Conservation (phyloP, 805 yeast species). For the Teunomyces gatunensis region DNA sequence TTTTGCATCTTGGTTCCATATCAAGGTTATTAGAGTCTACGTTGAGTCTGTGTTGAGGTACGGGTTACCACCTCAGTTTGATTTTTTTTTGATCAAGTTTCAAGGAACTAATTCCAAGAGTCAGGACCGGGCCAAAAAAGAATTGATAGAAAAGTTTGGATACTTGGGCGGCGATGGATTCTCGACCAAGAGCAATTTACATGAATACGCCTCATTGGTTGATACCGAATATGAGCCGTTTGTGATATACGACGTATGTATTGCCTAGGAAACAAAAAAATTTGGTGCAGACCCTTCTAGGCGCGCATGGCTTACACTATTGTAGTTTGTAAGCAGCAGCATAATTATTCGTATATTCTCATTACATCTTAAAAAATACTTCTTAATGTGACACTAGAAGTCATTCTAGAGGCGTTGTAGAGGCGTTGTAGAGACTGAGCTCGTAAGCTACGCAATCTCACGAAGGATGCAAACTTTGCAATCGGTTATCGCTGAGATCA, state of each 20-base stretch:
- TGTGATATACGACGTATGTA: slow-evolving; percentile 62
- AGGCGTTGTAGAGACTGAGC: no score
- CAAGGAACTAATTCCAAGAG: slow-evolving; percentile 33
- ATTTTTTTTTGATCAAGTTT: slow-evolving; percentile 48
- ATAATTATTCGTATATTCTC: not conserved
- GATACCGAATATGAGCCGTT: slow-evolving; percentile 97
- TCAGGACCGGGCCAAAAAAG: slow-evolving; percentile 59
- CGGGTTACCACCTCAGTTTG: slow-evolving; percentile 93
- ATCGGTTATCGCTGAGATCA: no score
- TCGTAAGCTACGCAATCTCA: no score
- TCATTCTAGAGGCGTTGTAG: no score
- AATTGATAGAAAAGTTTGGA: slow-evolving; percentile 73
- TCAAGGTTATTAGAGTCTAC: slow-evolving; percentile 80
- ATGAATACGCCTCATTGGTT: slow-evolving; percentile 87
- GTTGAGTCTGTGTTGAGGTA: slow-evolving; percentile 94
- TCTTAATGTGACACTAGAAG: not conserved
- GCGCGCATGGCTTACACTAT: not conserved
- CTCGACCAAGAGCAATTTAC: slow-evolving; percentile 63
- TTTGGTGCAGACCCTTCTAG: no score
- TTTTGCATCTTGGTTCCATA: slow-evolving; percentile 83
- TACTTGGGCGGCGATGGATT: slow-evolving; percentile 92
- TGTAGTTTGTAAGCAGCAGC: not conserved
- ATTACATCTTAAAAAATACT: not conserved
- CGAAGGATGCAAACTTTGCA: no score
- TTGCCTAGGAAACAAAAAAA: not conserved